Evolutionary conservation across 768 basidiomycete genomes (phyloP).

Genomic region (Leccinellum rugosiceps): DNA sequence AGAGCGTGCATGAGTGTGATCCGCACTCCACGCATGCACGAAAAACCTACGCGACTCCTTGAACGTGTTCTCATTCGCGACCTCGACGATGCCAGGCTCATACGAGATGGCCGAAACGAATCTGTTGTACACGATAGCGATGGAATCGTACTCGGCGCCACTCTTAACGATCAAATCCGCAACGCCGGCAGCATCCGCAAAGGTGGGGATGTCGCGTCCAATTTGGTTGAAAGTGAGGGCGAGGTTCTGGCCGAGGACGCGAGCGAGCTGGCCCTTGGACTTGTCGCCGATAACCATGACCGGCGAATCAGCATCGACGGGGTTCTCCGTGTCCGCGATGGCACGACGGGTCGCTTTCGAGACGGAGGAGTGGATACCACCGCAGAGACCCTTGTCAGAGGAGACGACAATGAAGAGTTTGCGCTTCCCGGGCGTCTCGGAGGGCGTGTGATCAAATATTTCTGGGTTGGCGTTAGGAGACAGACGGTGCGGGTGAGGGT

Average conservation of each 20-base stretch:
- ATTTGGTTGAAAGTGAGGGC: constrained; percentile 95
- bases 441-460: constrained; percentile 77
- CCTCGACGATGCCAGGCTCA: constrained; percentile 69
- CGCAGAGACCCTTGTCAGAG: constrained; percentile 98
- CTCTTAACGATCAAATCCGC: constrained; percentile 89
- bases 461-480: constrained; percentile 44
- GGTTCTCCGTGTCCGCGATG: constrained; percentile 48
- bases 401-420: constrained; percentile 94
- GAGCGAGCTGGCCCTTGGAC: constrained; percentile 87
- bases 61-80: constrained; percentile 79
- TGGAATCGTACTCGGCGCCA: constrained; percentile 82
- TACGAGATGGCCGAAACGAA: constrained; percentile 91
- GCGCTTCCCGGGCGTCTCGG: constrained; percentile 65
- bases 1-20: not conserved
- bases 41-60: constrained; percentile 68
- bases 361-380: constrained; percentile 98
- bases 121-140: constrained; percentile 77
- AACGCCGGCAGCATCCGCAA: constrained; percentile 91
- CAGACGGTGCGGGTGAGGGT: not conserved
- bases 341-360: constrained; percentile 83
- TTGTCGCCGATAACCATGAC: constrained; percentile 95
- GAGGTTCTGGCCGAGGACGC: constrained; percentile 62
- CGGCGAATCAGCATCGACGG: constrained; percentile 57
- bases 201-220: constrained; percentile 95
- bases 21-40: not conserved